Evolutionary conservation across 1,284 basidiomycete genomes (phyloP), one percentile per base, ranked within the genome.

Genomic region (Puccinia hordei): DNA sequence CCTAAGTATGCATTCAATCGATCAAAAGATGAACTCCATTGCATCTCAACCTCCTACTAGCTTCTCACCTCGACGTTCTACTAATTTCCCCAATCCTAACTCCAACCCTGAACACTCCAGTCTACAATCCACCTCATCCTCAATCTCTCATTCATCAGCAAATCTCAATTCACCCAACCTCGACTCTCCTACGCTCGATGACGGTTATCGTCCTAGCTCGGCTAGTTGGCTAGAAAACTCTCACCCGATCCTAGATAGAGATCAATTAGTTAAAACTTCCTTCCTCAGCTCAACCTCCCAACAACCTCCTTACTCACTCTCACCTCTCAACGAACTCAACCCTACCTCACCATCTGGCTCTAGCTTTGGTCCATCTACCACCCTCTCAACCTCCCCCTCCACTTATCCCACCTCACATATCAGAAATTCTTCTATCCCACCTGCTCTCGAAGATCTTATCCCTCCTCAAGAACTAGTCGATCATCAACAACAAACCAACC

Each of bases 311-410:
- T 79, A 51, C 46, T 71, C 76, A 13, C 66, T 71, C 22, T 77
- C 74, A 5, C 61, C 74, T 17, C 61, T 77, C 51, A 77, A 77
- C 63, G 74, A 68, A 44, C 74, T 66, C 74, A 68, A 68, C 35
- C 61, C 74, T 6, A n/a, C 63, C 61, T 79, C 76, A 15, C 76
- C 76, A n/a, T 49, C 76, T n/a, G 65, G 65, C 33, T 27, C 76
- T 22, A 69, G 76, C 53, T 79, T 79, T 57, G 76, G 65, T 51
- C 65, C 76, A 19, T 69, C 76, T 17, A 71, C 63, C 33, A 79
- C 51, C n/a, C 75, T 35, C 27, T 33, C 73, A 24, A 30, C 24
- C 38, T 17, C 55, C 24, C 30, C 55, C 35, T 30, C 74, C 24
- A 9, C 49, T 19, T 46, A 41, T 19, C 19, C 38, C 22, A 22